Base-by-base conservation (phyloP, 768 basidiomycete genomes). In the Collybia sp. region DNA sequence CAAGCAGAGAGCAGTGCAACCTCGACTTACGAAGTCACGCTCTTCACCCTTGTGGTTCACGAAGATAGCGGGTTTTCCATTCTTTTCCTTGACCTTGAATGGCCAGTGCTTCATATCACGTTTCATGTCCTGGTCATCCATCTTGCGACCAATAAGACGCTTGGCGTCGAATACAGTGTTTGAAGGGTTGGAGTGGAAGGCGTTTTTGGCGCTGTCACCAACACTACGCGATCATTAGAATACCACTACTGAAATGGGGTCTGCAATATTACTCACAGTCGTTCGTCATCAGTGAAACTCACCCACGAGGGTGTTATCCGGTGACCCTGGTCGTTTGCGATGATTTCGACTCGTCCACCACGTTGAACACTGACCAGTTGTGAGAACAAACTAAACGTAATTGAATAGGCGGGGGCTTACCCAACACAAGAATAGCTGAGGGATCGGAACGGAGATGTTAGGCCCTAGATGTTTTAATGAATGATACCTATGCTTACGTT, bases 91-190 rank as follows among this genome's bases (percentile, higher is more conserved):
- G 49, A 94, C 77, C 56, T 77, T 76, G 76, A 94, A 95, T 0
- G 90, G 90, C 87, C 86, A 94, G 70, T 95, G 92, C 71, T 88
- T 93, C 53, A 85, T 74, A 63, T 94, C 90, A 30, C 83, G 82
- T 63, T 83, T 70, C 52, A 93, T 74, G 52, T 93, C 92, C 17
- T 70, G 69, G 60, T 95, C 92, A 45, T 88, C 82, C 60, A 83
- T 73, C 62, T 85, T 86, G 58, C 87, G 88, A 57, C 93, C 91
- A 59, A 94, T 93, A 53, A 95, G 80, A 67, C 93, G 91, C 62
- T 96, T 98, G 47, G 93, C 93, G 66, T 96, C 93, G 58, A 96
- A 97, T 47, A 96, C 87, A 9, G 93, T 96, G 71, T 98, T 98
- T 54, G 77, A 57, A 15, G 95, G 92, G 70, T 98, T 92, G 38